A percentile compares a stretch with the other conserved stretches of the same genome.
Conservation (phyloP, 139 green algal genomes). For the Bryopsis sp. region DNA sequence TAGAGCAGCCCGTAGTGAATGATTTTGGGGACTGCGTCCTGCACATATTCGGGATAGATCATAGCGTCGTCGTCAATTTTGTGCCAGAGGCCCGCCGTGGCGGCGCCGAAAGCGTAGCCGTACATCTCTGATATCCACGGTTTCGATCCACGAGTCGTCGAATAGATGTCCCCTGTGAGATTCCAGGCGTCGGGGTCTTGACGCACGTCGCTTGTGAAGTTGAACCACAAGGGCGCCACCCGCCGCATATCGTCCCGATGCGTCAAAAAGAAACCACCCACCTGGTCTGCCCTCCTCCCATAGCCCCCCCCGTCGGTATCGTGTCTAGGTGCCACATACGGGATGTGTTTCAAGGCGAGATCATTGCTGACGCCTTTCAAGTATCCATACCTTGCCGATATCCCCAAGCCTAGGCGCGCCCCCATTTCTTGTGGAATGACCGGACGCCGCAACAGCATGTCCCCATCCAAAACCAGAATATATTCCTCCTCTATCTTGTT, state of each 20-base stretch:
- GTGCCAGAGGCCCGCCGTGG: constrained; percentile 72
- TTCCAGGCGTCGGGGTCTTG: constrained; percentile 42
- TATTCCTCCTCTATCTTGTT: too few species aligned
- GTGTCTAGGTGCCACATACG: constrained; percentile 47
- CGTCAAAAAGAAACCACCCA: constrained; percentile 80
- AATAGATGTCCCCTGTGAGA: constrained; percentile 47
- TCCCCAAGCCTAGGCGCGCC: constrained; percentile 19
- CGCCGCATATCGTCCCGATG: constrained; percentile 60
- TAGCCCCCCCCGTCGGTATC: constrained; percentile 45
- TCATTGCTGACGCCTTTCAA: constrained; percentile 55
- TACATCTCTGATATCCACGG: constrained; percentile 85
- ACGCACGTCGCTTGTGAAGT: constrained; percentile 55
- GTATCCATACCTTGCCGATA: constrained; percentile 29
- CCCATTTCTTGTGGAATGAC: constrained; percentile 26
- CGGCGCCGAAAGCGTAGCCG: constrained; percentile 68
- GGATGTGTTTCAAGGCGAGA: constrained; percentile 51
- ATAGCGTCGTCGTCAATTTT: constrained; percentile 51
- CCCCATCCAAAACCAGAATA: constrained; percentile 35
- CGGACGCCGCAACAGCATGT: constrained; percentile 42
- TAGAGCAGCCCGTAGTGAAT: constrained; percentile 82
- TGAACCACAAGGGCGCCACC: constrained; percentile 65
- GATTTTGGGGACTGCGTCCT: constrained; percentile 47
- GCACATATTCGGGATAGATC: constrained; percentile 71
- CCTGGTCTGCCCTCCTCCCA: constrained; percentile 41
- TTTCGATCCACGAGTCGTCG: constrained; percentile 46